Evolutionary conservation across 306 rosid species (phyloP), one percentile per base, ranked within the genome.

Genomic region (Vicia villosa): DNA sequence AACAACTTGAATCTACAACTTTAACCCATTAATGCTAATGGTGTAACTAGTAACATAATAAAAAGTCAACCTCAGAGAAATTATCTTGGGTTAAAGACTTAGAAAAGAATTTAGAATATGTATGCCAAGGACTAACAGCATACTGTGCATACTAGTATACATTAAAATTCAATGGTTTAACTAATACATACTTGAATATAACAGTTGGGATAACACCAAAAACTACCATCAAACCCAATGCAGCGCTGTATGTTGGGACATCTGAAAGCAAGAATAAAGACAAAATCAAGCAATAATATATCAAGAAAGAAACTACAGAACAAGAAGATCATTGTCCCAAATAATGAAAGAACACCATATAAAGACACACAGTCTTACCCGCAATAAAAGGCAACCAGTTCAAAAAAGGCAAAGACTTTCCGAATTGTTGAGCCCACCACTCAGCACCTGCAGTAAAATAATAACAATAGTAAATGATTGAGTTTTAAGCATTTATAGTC

Each of bases 351-450:
- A 73, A 59, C 43, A 17, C 58, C 58, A 24, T 56, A 26, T 36
- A 62, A 19, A 10, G 15, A 77, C 51, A 47, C 36, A 17, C 11
- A 64, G 34, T 50, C 87, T 72, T 87, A 91, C 99, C 93, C 52
- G 28, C 68, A 37, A 91, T 8, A 71, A 80, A 59, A 37, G 97
- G 96, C 67, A 89, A 56, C 99, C 99, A 91, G 57, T 87, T 80
- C 63, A 95, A 74, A 67, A 87, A 60, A 21, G 97, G 96, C 11
- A 94, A 2, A 59, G 96, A 94, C 80, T 80, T 86, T 15, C 89
- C 89, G 70, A 87, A 79, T 56, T 73, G 77, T 60, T 89, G 92
- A 80, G 72, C 88, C 97, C 97, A 94, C 96, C 99, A 91, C 67
- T 84, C 91, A 73, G 96, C 87, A 84, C 97, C 99, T 94, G 82